Evolutionary conservation across 257 asterid species (phyloP).

Genomic region (Ocimum tenuiflorum): DNA sequence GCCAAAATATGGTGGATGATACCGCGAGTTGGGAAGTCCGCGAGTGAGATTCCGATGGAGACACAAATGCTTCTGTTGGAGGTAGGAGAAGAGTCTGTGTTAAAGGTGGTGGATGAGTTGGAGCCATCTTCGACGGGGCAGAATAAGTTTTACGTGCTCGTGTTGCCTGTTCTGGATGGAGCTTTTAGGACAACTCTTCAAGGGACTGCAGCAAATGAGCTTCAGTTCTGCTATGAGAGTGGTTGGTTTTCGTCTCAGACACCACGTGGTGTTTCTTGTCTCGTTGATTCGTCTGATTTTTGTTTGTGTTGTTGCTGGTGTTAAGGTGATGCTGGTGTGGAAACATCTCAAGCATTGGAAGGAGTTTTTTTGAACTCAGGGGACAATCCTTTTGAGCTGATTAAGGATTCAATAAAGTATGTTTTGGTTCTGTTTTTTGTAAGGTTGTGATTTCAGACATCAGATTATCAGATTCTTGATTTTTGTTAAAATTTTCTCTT

Average conservation of each 20-base stretch:
- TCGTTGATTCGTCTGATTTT: neutral
- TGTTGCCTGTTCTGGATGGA: constrained; percentile 61
- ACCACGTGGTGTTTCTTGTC: neutral
- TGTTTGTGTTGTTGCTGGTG: neutral
- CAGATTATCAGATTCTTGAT: constrained; percentile 12
- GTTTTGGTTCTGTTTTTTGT: neutral
- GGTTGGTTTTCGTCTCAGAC: constrained; percentile 28
- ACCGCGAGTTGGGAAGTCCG: constrained; percentile 50
- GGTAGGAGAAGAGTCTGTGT: constrained; percentile 34
- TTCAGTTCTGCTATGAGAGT: constrained; percentile 55
- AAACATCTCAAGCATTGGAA: constrained; percentile 32
- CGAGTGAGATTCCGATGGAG: constrained; percentile 48
- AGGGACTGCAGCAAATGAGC: constrained; percentile 43
- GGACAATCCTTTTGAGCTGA: constrained; percentile 47
- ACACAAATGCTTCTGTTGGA: constrained; percentile 65
- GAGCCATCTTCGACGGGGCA: neutral
- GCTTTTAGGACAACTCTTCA: no score
- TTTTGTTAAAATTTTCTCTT: neutral
- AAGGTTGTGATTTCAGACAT: no score
- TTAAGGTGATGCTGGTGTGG: constrained; percentile 38
- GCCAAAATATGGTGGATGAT: constrained; percentile 77
- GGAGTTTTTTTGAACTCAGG: constrained; percentile 47
- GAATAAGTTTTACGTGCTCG: constrained; percentile 37
- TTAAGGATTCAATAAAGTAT: constrained; percentile 49
- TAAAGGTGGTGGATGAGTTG: constrained; percentile 12